Evolutionary conservation across 106 monocot genomes (phyloP).

Genomic region (Gastrodia elata): DNA sequence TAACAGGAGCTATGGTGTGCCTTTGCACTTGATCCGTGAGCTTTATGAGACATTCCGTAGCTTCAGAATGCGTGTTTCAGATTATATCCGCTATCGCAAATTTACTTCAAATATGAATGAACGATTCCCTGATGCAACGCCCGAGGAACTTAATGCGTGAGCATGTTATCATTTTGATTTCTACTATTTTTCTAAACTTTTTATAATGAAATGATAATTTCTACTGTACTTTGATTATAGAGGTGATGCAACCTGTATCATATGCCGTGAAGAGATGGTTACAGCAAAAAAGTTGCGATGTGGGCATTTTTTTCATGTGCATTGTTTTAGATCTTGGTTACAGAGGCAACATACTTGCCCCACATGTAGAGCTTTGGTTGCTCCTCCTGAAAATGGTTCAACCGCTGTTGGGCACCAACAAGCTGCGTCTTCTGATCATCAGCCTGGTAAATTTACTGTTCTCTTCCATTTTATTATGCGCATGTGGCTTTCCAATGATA

Average conservation of each 20-base stretch:
- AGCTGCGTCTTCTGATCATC: slow-evolving; percentile 31
- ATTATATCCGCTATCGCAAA: slow-evolving; percentile 80
- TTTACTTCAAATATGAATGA: slow-evolving; percentile 97
- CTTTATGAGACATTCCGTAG: slow-evolving; percentile 93
- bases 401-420: slow-evolving; percentile 26
- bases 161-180: slow-evolving; percentile 9
- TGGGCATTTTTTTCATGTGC: slow-evolving; percentile 95
- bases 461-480: background rate
- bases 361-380: slow-evolving; percentile 75
- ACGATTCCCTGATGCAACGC: slow-evolving; percentile 84
- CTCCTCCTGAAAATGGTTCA: slow-evolving; percentile 54
- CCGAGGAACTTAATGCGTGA: slow-evolving; percentile 78
- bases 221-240: slow-evolving; percentile 23
- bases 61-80: slow-evolving; percentile 71
- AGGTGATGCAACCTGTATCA: slow-evolving; percentile 93
- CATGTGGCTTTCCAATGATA: background rate
- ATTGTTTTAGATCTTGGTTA: slow-evolving; percentile 90
- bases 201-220: background rate
- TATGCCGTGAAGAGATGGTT: slow-evolving; percentile 96
- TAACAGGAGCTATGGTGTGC: slow-evolving; percentile 73
- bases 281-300: slow-evolving; percentile 87
- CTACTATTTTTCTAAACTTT: background rate
- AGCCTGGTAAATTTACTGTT: slow-evolving; percentile 41
- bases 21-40: slow-evolving; percentile 93
- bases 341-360: slow-evolving; percentile 96